Evolutionary conservation across 83 land plant species (phyloP).

Genomic region (Picea abies): DNA sequence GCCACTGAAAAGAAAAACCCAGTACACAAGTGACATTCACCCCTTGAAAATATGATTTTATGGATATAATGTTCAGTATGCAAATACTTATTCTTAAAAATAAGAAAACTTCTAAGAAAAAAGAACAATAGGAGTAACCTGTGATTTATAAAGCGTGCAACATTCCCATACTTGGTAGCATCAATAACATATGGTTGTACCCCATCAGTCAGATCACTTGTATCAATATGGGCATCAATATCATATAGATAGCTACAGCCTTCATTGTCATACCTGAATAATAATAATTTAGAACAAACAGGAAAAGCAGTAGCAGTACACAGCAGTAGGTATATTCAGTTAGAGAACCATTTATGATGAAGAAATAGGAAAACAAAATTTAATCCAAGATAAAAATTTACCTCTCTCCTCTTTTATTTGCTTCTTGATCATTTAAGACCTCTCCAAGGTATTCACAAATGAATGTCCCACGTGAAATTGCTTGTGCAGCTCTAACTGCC

Average conservation of each 20-base stretch:
- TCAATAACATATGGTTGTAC: slow-evolving; percentile 83
- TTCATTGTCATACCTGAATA: slow-evolving; percentile 68
- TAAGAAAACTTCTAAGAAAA: too few species aligned
- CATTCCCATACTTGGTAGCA: slow-evolving; percentile 90
- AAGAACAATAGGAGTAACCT: slow-evolving; percentile 46
- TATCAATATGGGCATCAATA: slow-evolving; percentile 72
- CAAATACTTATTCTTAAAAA: too few species aligned
- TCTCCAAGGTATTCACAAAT: slow-evolving; percentile 98
- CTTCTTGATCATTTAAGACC: slow-evolving; percentile 81
- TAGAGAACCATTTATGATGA: neutral
- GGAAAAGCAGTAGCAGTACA: neutral
- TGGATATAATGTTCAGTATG: too few species aligned
- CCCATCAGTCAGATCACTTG: slow-evolving; percentile 49
- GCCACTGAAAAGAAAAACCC: neutral
- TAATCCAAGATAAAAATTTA: slow-evolving; percentile 18
- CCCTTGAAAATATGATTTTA: too few species aligned
- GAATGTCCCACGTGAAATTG: slow-evolving; percentile 88
- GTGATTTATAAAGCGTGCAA: slow-evolving; percentile 96
- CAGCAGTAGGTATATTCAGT: neutral
- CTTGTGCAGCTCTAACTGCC: slow-evolving; percentile 90
- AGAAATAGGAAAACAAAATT: neutral
- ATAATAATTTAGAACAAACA: slow-evolving; percentile 1
- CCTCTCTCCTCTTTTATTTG: slow-evolving; percentile 79
- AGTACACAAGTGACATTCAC: neutral
- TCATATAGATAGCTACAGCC: slow-evolving; percentile 85